A percentile compares a stretch with the other conserved stretches of the same genome.
Evolutionary conservation across 352 stramenopile species (phyloP).

Genomic region (Globisporangium radiosum): DNA sequence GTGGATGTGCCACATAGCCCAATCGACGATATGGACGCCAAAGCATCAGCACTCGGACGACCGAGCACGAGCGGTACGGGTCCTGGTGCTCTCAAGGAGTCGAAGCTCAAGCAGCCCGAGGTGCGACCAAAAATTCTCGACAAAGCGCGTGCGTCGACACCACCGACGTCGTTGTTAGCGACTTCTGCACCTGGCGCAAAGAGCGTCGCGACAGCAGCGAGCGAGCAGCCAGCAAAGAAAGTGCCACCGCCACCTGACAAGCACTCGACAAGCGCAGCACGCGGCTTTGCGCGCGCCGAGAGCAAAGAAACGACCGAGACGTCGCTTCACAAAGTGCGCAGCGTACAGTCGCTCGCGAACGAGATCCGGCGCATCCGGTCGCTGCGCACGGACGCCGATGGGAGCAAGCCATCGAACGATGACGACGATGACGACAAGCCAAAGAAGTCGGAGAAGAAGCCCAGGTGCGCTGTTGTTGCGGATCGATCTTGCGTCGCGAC

Average conservation of each 20-base stretch:
- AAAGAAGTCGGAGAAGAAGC: constrained; percentile 46
- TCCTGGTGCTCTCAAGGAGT: constrained; percentile 33
- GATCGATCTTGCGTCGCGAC: background rate
- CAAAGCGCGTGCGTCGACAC: constrained; percentile 16
- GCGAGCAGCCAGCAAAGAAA: constrained; percentile 33
- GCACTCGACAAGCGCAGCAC: constrained; percentile 17
- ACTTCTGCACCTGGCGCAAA: constrained; percentile 1
- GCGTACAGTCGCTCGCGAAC: constrained; percentile 73
- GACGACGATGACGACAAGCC: constrained; percentile 26
- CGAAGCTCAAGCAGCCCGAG: constrained; percentile 70
- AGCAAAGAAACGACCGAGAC: constrained; percentile 30
- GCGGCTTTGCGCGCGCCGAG: constrained; percentile 19
- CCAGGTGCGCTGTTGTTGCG: constrained; percentile 12
- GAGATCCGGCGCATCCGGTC: constrained; percentile 75
- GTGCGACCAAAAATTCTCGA: constrained; percentile 35
- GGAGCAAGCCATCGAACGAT: constrained; percentile 9
- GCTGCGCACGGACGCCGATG: constrained; percentile 29
- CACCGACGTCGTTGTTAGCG: constrained; percentile 5
- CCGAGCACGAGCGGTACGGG: constrained; percentile 11
- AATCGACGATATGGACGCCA: constrained; percentile 13
- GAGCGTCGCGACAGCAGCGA: background rate
- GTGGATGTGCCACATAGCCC: background rate
- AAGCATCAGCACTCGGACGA: constrained; percentile 5
- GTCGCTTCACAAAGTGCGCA: constrained; percentile 58
- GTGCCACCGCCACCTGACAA: constrained; percentile 37